These are phyloP conservation scores for Microstegium vimineum DNA, from an alignment of 176 grass and related monocot genomes.

Conservation along the genomic window DNA sequence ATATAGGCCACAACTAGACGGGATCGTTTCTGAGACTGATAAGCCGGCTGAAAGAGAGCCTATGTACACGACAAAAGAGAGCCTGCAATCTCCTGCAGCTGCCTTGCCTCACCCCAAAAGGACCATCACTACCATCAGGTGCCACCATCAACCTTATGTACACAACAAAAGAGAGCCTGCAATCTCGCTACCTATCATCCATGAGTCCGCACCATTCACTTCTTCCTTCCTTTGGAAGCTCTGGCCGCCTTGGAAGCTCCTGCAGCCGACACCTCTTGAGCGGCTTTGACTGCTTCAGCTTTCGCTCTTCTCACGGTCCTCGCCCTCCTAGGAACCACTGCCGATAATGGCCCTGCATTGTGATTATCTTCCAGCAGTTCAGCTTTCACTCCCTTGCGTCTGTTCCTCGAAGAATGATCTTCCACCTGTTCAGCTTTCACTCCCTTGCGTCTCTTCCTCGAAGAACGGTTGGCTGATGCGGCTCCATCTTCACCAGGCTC, in stretches of 20 bases:
- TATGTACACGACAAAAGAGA: too few species aligned
- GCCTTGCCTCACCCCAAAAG: conserved; percentile 7
- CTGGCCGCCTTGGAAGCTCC: conserved; percentile 14
- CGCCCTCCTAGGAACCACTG: background rate
- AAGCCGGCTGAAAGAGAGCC: too few species aligned
- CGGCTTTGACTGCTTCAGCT: conserved; percentile 16
- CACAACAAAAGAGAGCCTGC: conserved; percentile 1
- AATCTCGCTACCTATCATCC: background rate
- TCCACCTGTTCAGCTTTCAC: background rate
- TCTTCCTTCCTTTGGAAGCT: conserved; percentile 19
- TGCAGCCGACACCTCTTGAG: background rate
- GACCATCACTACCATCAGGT: background rate
- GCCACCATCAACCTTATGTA: background rate
- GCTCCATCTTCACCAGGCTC: background rate
- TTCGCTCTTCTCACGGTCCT: conserved; percentile 20
- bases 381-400: background rate
- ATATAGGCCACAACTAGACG: too few species aligned
- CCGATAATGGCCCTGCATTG: background rate
- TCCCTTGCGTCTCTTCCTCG: background rate
- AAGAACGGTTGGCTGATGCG: background rate
- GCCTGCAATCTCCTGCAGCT: too few species aligned
- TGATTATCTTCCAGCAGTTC: background rate
- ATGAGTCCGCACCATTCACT: background rate
- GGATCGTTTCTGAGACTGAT: too few species aligned
- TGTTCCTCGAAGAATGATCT: background rate